phyloP scores from a whole-genome alignment of 768 basidiomycete genomes.

The Tricholoma sp. region DNA sequence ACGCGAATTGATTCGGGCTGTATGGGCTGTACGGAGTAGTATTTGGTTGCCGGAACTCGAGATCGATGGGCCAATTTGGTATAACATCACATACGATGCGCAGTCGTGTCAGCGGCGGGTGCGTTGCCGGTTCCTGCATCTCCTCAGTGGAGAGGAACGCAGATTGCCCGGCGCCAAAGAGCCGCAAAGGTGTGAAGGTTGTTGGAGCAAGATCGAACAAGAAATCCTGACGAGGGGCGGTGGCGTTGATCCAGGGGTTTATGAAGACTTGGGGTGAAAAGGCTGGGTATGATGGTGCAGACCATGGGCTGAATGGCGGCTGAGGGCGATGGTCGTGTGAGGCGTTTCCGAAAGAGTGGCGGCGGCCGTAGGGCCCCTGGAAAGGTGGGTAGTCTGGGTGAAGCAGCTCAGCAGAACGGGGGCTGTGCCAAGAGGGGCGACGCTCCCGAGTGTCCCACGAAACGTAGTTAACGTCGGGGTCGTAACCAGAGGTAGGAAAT shows the following conservation, averaged over 20 bases:
- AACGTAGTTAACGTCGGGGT: not conserved
- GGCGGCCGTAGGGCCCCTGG: not conserved
- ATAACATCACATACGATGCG: conserved; percentile 53
- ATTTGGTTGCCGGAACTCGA: conserved; percentile 32
- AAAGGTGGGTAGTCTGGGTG: not conserved
- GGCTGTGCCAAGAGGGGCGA: not conserved
- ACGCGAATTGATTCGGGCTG: conserved; percentile 24
- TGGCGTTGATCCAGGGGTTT: conserved; percentile 50
- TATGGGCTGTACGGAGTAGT: conserved; percentile 15
- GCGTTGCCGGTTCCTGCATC: conserved; percentile 47
- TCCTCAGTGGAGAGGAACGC: conserved; percentile 37
- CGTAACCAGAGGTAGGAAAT: not conserved
- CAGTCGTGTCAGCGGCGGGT: conserved; percentile 48
- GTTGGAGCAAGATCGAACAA: conserved; percentile 51
- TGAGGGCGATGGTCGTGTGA: not conserved
- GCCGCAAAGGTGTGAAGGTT: conserved; percentile 38
- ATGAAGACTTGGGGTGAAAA: conserved; percentile 22
- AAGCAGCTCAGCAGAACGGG: not conserved
- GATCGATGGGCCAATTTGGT: conserved; percentile 57
- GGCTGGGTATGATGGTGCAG: too few relatives aligned
- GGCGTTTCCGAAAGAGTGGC: not conserved
- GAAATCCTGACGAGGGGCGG: conserved; percentile 25
- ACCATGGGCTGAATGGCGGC: not conserved
- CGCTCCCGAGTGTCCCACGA: not conserved
- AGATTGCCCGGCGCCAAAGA: conserved; percentile 34